These are phyloP conservation scores for Sphagnum magellanicum DNA, from an alignment of 228 moss, liverwort and hornwort species.

Conservation along the genomic window DNA sequence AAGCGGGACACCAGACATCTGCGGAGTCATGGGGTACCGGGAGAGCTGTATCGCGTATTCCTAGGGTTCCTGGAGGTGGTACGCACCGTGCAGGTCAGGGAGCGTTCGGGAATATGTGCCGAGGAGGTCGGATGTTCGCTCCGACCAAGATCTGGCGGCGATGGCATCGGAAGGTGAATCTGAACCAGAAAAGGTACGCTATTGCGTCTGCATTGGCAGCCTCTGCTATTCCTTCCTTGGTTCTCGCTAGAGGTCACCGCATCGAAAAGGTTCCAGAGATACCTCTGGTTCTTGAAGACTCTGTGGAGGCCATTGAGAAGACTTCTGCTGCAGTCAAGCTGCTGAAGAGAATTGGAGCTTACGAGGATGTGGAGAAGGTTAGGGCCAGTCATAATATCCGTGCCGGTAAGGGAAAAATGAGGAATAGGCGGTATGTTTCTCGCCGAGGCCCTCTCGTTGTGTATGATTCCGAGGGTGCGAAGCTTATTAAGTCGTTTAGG, in stretches of 20 bases:
- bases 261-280: constrained; percentile 85
- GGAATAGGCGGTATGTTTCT: constrained; percentile 85
- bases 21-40: constrained; percentile 98
- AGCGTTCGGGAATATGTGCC: constrained; percentile 97
- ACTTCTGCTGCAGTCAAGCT: constrained; percentile 80
- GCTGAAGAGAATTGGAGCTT: constrained; percentile 75
- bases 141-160: constrained; percentile 93
- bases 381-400: constrained; percentile 81
- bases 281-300: constrained; percentile 61
- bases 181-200: constrained; percentile 98
- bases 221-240: constrained; percentile 71
- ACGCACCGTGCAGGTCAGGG: constrained; percentile 97
- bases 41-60: constrained; percentile 91
- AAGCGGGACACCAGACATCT: constrained; percentile 90
- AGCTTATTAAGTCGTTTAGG: constrained; percentile 85
- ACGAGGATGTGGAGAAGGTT: constrained; percentile 84
- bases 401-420: constrained; percentile 96
- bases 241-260: constrained; percentile 68
- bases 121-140: constrained; percentile 98
- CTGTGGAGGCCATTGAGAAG: constrained; percentile 83
- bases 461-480: constrained; percentile 83
- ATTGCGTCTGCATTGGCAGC: constrained; percentile 90
- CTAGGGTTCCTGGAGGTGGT: constrained; percentile 90
- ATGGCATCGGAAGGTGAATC: constrained; percentile 93
- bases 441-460: constrained; percentile 86